Evolutionary conservation across 345 rosid genomes (phyloP).

Genomic region (Hibiscus trionum): DNA sequence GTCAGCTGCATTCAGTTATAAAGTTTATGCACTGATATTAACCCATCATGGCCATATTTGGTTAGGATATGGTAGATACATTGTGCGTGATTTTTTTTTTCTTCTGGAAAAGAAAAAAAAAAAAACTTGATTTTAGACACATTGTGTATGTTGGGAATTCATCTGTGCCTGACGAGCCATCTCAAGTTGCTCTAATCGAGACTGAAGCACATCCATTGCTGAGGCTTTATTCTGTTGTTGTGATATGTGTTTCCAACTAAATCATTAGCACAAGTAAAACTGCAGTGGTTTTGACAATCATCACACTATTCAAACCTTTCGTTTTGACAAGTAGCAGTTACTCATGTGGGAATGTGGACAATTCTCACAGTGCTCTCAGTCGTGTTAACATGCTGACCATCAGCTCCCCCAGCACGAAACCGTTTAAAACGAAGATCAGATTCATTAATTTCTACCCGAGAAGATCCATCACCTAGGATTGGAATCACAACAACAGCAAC

Average conservation of each 20-base stretch:
- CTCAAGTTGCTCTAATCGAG: constrained; percentile 86
- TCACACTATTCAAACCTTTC: constrained; percentile 48
- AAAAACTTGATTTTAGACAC: too few species aligned
- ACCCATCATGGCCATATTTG: too few species aligned
- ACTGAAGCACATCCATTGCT: constrained; percentile 92
- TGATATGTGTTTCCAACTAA: constrained; percentile 33
- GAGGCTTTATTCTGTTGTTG: constrained; percentile 92
- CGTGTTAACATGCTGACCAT: constrained; percentile 86
- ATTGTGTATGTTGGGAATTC: constrained; percentile 86
- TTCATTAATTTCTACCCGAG: constrained; percentile 76
- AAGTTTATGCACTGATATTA: too few species aligned
- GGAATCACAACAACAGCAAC: constrained; percentile 99
- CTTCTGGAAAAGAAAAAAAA: too few species aligned
- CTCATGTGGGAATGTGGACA: constrained; percentile 81
- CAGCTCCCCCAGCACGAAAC: constrained; percentile 85
- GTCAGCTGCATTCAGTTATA: too few species aligned
- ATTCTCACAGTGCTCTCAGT: constrained; percentile 96
- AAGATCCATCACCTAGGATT: constrained; percentile 62
- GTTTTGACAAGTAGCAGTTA: constrained; percentile 83
- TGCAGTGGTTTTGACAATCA: neutral
- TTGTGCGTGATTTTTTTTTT: too few species aligned
- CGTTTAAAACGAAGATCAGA: constrained; percentile 84
- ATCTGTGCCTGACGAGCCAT: constrained; percentile 80
- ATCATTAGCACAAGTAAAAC: neutral
- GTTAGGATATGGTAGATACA: too few species aligned